phyloP scores from a whole-genome alignment of 2,329 filamentous ascomycete genomes.

The Aspergillus brasiliensis region DNA sequence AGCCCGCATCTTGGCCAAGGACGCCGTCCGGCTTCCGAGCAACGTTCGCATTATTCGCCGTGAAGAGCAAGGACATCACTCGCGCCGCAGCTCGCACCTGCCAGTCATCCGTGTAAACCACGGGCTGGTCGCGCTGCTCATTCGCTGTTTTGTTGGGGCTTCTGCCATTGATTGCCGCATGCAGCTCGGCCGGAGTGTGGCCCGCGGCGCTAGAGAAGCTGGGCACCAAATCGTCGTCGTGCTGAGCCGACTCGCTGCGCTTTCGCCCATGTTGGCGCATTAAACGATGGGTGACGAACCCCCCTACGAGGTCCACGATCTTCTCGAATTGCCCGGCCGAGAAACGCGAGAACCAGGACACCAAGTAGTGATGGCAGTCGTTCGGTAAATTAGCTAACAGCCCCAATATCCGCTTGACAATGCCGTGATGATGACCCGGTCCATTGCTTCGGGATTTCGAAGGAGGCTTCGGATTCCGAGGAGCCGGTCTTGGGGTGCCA shows the following conservation, averaged over 20 bases:
- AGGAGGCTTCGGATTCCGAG: slow-evolving; percentile 17
- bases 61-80: slow-evolving; percentile 78
- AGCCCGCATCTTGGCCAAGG: slow-evolving; percentile 33
- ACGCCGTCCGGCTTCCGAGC: slow-evolving; percentile 41
- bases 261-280: slow-evolving; percentile 70
- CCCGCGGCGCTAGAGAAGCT: slow-evolving; percentile 68
- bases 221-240: slow-evolving; percentile 63
- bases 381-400: slow-evolving; percentile 74
- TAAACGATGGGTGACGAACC: slow-evolving; percentile 80
- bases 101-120: slow-evolving; percentile 81
- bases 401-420: slow-evolving; percentile 82
- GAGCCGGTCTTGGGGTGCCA: slow-evolving; percentile 17
- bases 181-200: slow-evolving; percentile 68
- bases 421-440: slow-evolving; percentile 73
- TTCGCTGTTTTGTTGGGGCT: slow-evolving; percentile 55
- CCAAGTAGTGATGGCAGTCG: slow-evolving; percentile 74
- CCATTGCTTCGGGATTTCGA: slow-evolving; percentile 33
- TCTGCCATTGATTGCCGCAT: slow-evolving; percentile 68
- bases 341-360: slow-evolving; percentile 76
- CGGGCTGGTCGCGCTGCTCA: slow-evolving; percentile 52
- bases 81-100: slow-evolving; percentile 79
- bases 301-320: slow-evolving; percentile 73
- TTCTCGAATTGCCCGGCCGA: slow-evolving; percentile 68
- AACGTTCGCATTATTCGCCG: slow-evolving; percentile 68
- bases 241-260: slow-evolving; percentile 60